Evolutionary conservation across 108 stramenopile genomes (phyloP).

Genomic region (Bacterosira constricta): DNA sequence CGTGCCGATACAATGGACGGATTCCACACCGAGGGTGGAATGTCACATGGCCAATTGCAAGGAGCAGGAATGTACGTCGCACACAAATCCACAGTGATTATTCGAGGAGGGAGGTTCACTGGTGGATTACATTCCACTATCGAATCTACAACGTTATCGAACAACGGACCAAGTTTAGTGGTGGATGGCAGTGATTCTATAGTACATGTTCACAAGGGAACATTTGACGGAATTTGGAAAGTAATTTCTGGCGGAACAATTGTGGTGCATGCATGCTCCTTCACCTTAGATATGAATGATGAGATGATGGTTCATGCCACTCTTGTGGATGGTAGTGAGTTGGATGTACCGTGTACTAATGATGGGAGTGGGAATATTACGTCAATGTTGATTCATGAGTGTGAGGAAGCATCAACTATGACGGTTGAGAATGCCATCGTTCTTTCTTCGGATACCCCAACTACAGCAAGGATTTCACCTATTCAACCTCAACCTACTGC

Average conservation of each 20-base stretch:
- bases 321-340: background rate
- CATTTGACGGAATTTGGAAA: slow-evolving; percentile 6
- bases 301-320: background rate
- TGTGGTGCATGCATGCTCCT: background rate
- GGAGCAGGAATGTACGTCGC: slow-evolving; percentile 3
- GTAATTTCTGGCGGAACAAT: background rate
- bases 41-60: background rate
- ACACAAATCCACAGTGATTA: background rate
- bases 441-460: too few species aligned
- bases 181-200: background rate
- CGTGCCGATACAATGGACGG: slow-evolving; percentile 4
- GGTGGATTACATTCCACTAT: background rate
- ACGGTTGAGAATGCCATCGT: too few species aligned
- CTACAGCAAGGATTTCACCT: too few species aligned
- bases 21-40: background rate
- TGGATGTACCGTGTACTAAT: background rate
- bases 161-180: background rate
- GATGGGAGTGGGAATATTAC: background rate
- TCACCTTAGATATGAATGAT: background rate
- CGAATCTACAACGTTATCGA: too few species aligned
- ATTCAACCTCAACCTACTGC: too few species aligned
- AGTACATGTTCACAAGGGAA: background rate
- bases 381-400: background rate
- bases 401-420: too few species aligned
- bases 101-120: slow-evolving; percentile 5